Evolutionary conservation across 768 basidiomycete genomes (phyloP), one percentile per base, ranked within the genome.

Genomic region (Kwoniella mangroviensis): DNA sequence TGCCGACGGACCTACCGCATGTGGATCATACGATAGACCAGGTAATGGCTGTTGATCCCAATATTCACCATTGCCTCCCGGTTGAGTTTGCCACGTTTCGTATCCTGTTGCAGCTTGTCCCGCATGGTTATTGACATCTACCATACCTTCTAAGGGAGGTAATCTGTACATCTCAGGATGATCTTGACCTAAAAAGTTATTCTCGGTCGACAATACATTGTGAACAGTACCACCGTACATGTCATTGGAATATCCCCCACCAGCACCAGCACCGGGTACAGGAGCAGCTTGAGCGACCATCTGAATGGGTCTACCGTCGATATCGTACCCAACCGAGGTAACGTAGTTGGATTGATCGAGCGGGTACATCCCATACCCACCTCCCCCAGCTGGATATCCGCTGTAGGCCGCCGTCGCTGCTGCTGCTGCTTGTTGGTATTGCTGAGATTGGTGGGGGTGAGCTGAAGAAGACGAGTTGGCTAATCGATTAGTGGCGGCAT

Each of bases 321-420:
- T 41, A 59, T 74, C 74, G 60, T 77, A 74, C 17, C 69, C 77
- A 19, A 79, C 40, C 17, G 24, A 79, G 13, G 65, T 74, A 72
- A 22, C 45, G 40, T 65, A 65, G 11, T 26, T 28, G 19, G 24
- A 26, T 7, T 34, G 34, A 21, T 61, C 45, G 53, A 42, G 21
- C n/a, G 51, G 71, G 41, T 57, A 59, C 42, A 57, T 57, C 41
- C 40, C 43, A 19, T 55, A 60, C 6, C 51, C 45, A 4, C 43
- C 67, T 0, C 22, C 19, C 11, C 57, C 58, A 10, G 17, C 11
- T 15, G 52, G 64, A n/a, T 55, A 45, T 7, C 40, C 26, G 34
- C 9, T 34, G 34, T 34, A 34, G 1, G 9, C 28, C 19, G 22
- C 58, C 3, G 11, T 2, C 0, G 56, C 21, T 57, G 15, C 12